Base-by-base conservation (phyloP, 257 asterid species). In the Capsicum baccatum region DNA sequence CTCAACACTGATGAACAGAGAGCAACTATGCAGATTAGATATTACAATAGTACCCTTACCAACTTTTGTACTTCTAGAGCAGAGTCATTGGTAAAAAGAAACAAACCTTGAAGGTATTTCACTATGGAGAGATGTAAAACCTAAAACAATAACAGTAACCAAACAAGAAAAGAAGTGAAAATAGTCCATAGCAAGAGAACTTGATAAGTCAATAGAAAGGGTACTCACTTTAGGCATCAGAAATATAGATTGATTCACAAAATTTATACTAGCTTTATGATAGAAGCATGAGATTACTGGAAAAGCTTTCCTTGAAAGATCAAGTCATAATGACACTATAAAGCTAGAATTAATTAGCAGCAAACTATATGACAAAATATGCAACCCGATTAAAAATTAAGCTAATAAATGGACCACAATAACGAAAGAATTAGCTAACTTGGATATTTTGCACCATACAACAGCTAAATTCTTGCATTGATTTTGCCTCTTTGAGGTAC, bases 221-320 rank as follows among this genome's bases (percentile, higher is more conserved):
- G 52, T 52, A 88, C 96, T 89, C 86, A 94, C 99, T 35, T 87
- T 83, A 67, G 99, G 99, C 99, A 96, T 96, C 85, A 96, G 88
- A 97, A 96, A 93, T 59, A 96, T 90, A 91, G 84, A 96, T 82
- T 94, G 96, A 91, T 96, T 94, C 79, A 96, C 98, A 50, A 97
- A 91, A 88, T 26, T 26, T 26, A 26, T 26, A 26, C 94, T 92
- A 96, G 97, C 92, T 92, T 96, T 85, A 97, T 87, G 62, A 96
- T 80, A 70, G 94, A 83, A 86, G 90, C 87, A 89, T 91, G 92
- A 10, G 96, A 93, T 11, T 98, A 94, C 88, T 94, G 98, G 89
- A 96, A 94, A 85, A 96, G 92, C 99, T 96, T 97, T 80, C 83
- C 14, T 48, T 81, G 63, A 83, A 8, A 87, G 84, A 19, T 47